Base-by-base conservation (phyloP, 805 yeast species). In the Pichia kluyveri region DNA sequence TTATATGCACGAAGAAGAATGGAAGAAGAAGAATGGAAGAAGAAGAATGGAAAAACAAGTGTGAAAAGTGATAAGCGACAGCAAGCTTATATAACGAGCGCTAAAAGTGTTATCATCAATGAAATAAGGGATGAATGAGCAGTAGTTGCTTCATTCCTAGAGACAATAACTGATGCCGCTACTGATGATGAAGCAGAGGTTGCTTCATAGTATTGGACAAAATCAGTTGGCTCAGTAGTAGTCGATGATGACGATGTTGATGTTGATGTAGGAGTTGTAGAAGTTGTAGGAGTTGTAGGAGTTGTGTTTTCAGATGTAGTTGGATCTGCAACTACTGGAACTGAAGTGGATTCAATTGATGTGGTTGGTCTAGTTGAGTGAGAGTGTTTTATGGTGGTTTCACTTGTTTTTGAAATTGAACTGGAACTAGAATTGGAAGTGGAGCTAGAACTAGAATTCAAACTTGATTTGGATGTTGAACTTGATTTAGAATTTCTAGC, bases 401-500 rank as follows among this genome's bases (percentile, higher is more conserved):
- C 26, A 12, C 14, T 30, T 30, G 32, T 4, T 10, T 32, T n/a
- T 1, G 43, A 32, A 17, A 26, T 30, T 18, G 45, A 32, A 8
- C 46, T 23, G 7, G 48, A 27, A 8, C 52, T 18, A n/a, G 52
- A 36, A 34, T 40, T 36, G 15, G 46, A 17, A 3, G 48, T 11
- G 3, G 48, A 38, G 14, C 47, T 17, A 10, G 46, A 27, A 6
- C 40, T 31, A 32, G 46, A 40, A 17, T 38, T 9, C 8, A 40
- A 4, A 17, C 34, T 15, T 37, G 47, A 41, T 14, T 40, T 23
- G 11, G 49, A 11, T 4, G 47, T 30, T 9, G 46, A 18, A 5
- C 42, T 27, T 8, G 51, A 27, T 10, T 12, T 30, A 14, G 49
- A 38, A 26, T 42, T 40, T 5, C 40, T n/a, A 6, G 32, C 23